Base-by-base conservation (phyloP, 129 eudicot genomes). In the Erigeron canadensis region DNA sequence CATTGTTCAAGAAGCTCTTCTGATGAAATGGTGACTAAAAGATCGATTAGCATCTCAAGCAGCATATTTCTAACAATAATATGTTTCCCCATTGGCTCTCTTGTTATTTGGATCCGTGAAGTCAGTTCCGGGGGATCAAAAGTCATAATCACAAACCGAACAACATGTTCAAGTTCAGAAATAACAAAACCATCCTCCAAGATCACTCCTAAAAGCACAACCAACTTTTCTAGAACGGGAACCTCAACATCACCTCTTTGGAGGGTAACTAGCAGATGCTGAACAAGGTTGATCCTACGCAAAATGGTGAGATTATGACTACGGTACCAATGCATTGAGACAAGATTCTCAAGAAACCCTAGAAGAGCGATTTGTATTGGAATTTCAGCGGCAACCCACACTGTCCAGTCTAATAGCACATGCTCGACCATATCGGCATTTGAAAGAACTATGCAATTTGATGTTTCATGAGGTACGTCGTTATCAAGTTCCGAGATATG, bases 241-340 rank as follows among this genome's bases (percentile, higher is more conserved):
- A 95, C 95, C 75, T 95, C 99, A 45, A 95, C 99, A 74, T 95
- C 99, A 40, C 99, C 99, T 72, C 99, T 86, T 71, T 95, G 97
- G 19, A 95, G 79, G 9, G 99, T 95, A 10, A 95, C 97, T 2
- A 95, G 87, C 22, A 95, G 79, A 80, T 90, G 97, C 75, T 95
- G 97, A 66, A 95, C 97, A 55, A 95, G 91, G 65, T 90, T 95
- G 62, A 95, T 86, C 73, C 96, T 82, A 19, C 99, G 89, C 60
- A 95, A 90, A 84, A 95, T 89, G 40, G 99, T 90, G 37, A 95
- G 94, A 58, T 95, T 95, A 83, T 95, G 99, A 78, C 88, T 86
- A 71, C 99, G 73, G 62, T 95, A 95, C 99, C 99, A 95, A 76
- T 95, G 99, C 90, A 95, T 90, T n/a, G 99, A 95, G 66, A 95